Evolutionary conservation across 2,329 filamentous ascomycete genomes (phyloP).

Genomic region (Colletotrichum sojae): DNA sequence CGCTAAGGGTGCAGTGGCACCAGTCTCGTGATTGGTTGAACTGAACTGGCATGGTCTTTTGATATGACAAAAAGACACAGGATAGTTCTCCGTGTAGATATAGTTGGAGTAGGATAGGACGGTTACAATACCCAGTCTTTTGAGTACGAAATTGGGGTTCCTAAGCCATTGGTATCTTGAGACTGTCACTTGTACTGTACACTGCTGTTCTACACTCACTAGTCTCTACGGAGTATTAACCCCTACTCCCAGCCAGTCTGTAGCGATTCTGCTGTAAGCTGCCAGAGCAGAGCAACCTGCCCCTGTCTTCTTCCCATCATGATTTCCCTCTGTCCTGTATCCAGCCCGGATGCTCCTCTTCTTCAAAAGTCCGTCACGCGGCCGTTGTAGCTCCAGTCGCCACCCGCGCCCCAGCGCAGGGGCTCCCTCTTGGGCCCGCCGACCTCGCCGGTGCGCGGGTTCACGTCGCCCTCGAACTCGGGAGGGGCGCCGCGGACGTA

Average conservation of each 20-base stretch:
- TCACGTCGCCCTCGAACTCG: constrained; percentile 92
- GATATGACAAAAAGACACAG: constrained; percentile 1
- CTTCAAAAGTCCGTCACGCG: constrained; percentile 88
- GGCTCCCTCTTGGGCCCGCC: constrained; percentile 99
- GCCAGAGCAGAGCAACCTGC: too few species aligned
- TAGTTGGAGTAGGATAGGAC: constrained; percentile 30
- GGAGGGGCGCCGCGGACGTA: constrained; percentile 83
- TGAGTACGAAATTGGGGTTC: constrained; percentile 2
- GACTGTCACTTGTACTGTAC: constrained; percentile 9
- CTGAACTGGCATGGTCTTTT: background rate
- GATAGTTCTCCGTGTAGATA: constrained; percentile 7
- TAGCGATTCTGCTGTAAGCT: too few species aligned
- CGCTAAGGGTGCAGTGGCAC: constrained; percentile 4
- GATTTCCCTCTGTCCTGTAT: too few species aligned
- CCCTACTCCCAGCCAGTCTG: too few species aligned
- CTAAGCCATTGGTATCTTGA: constrained; percentile 16
- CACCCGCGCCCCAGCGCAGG: constrained; percentile 82
- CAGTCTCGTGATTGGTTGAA: background rate
- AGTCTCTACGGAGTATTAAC: too few species aligned
- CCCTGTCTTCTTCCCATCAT: too few species aligned
- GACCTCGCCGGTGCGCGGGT: constrained; percentile 95
- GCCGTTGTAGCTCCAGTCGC: constrained; percentile 95
- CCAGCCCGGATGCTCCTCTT: too few species aligned
- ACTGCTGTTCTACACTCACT: constrained; percentile 11
- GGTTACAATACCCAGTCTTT: constrained; percentile 40